Base-by-base conservation (phyloP, 2,329 filamentous ascomycete genomes). In the Sarocladium brachiariae region DNA sequence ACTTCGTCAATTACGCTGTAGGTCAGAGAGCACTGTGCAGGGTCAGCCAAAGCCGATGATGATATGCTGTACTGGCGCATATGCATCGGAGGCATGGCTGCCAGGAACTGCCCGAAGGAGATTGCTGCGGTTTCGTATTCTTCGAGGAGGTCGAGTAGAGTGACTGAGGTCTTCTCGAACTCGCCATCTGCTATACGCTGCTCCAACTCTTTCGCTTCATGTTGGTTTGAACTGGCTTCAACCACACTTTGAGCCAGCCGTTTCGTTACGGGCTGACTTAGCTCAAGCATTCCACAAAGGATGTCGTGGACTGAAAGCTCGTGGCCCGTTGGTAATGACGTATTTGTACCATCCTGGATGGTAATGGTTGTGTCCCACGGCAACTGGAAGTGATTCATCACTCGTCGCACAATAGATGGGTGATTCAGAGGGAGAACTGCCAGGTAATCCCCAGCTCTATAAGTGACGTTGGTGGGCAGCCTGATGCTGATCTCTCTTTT, bases 11-110 rank as follows among this genome's bases (percentile, higher is more conserved):
- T 73, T 1, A 90, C 75, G 2, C 76, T 75, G 67, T 86, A 89
- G 3, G 85, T 89, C 23, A 91, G 73, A 0, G 83, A 83, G 48
- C 78, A 76, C 52, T 72, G 72, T 10, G 67, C 69, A 0, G 78
- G 71, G 54, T 83, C 75, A 54, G 70, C 72, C 0, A 88, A 71
- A 0, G 86, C 84, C 0, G 86, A 88, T 0, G 86, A 89, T 0
- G 86, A 89, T 60, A 91, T 89, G 27, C 83, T 87, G 58, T 90
- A 90, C 63, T 88, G 84, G n/a, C 86, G 78, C 34, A 87, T 75
- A 24, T 86, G 81, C 82, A 93, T 87, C 0, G 87, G 84, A 2
- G 86, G 85, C 1, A 90, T 76, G 74, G 89, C 84, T 30, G 75
- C 73, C 7, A 93, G 72, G 69, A 86, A 92, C 16, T 78, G 68